phyloP scores from a whole-genome alignment of 305 asterid genomes.

The Rubia tinctorum region DNA sequence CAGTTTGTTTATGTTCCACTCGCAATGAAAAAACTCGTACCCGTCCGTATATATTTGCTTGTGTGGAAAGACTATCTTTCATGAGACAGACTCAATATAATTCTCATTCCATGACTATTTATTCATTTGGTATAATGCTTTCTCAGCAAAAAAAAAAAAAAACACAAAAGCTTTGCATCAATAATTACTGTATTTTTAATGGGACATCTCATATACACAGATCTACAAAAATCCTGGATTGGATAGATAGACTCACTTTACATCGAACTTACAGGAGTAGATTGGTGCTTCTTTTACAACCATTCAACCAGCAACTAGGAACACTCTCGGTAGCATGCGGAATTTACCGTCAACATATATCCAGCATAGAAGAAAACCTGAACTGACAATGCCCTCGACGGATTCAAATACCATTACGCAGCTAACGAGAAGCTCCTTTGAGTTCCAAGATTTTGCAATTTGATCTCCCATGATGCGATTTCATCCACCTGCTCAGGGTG shows the following conservation, averaged over 20 bases:
- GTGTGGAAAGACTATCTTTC: too few species aligned
- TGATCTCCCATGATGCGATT: constrained; percentile 76
- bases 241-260: neutral
- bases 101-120: too few species aligned
- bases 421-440: constrained; percentile 67
- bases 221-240: neutral
- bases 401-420: constrained; percentile 21
- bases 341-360: neutral
- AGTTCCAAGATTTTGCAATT: constrained; percentile 47
- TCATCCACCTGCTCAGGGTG: constrained; percentile 55
- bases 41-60: too few species aligned
- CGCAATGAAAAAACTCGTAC: constrained; percentile 13
- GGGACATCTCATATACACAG: neutral
- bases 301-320: neutral
- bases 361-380: neutral
- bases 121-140: too few species aligned
- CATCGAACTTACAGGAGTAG: neutral
- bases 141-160: too few species aligned
- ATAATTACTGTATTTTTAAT: neutral
- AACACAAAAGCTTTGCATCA: too few species aligned
- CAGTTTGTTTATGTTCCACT: constrained; percentile 51
- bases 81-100: too few species aligned
- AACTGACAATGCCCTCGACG: neutral
- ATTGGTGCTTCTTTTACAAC: neutral
- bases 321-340: neutral